Evolutionary conservation across 805 yeast genomes (phyloP), one percentile per base, ranked within the genome.

Genomic region (Starmerella etchellsii): DNA sequence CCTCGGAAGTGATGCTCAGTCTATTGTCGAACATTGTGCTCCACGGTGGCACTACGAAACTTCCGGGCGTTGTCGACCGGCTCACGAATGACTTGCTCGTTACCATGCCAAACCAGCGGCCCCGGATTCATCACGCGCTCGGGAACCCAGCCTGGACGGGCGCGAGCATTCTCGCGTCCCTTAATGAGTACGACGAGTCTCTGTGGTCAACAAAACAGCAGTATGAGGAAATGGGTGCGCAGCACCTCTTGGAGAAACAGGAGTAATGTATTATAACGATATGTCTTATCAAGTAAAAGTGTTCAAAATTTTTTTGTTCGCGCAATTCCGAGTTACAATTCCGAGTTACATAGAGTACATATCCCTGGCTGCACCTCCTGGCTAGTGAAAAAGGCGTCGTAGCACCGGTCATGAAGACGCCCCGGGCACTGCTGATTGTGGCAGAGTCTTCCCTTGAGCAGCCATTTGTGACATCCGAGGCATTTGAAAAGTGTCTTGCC

Each of bases 121-220:
- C 46, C 34, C 19, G 27, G 22, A 32, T 47, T 21, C 66, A 83
- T 50, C 83, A 83, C 57, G 74, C 84, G 33, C 68, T 94, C 56
- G 73, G 73, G 46, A 78, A 73, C 56, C 83, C 84, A 44, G 69
- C 85, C 13, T 87, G 95, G 95, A 70, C 87, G 34, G 96, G 96
- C 36, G 95, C 95, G 3, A 78, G 88, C 50, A 84, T 87, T 26
- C 65, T 87, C 43, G 76, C 93, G 7, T 78, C 91, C 44, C 67
- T 87, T 51, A 95, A 95, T 30, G 81, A 94, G 10, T 85, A 83
- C 68, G 95, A 87, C 60, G 95, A 84, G 60, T 37, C 44, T 11
- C 80, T 85, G 63, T 87, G 95, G 95, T 94, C 85, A 15, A 81
- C 87, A 33, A 78, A 76, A 56, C 74, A 72, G 51, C 96, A 87